Base-by-base conservation (phyloP, 805 yeast genomes). In the Priceomyces haplophilus region DNA sequence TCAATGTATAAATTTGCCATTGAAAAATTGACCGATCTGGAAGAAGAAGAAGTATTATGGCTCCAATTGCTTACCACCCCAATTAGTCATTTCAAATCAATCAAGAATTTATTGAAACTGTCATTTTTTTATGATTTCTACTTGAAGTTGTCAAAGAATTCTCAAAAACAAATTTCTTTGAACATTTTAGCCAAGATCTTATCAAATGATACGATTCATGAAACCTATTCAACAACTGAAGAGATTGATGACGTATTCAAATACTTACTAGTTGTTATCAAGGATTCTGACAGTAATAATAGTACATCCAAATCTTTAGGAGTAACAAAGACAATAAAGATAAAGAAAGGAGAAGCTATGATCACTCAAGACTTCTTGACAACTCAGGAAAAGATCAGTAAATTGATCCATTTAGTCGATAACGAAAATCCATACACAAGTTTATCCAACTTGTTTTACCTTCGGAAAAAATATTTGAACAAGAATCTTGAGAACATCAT, bases 351-450 rank as follows among this genome's bases (percentile, higher is more conserved):
- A 6, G 64, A 61, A 24, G 58, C 49, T 17, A 44, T 50, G 21
- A 46, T 68, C 3, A 55, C 67, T 3, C 61, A 56, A 27, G 79
- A 72, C 4, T 69, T 69, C 45, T 55, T 72, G 19, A 51, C 54
- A 7, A 73, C 72, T 36, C 85, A 80, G 52, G 86, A 85, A 52
- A 73, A 75, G 43, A 59, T 91, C 3, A 82, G 91, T 16, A 83
- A 85, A 53, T 59, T 88, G 10, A 67, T 88, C 2, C 93, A 85
- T 55, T 67, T 85, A 46, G 58, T 89, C 3, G 71, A 75, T 43
- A 70, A 72, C 45, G 67, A 66, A 33, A 45, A 45, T 18, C 42
- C 50, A 0, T 57, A 58, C 48, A 58, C 58, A 35, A 62, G 52
- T 40, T 53, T 69, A 27, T 52, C 63, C 15, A 58, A 61, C 36